Percentiles rank a stretch among this genome's conserved stretches.
Evolutionary conservation across 2,329 filamentous ascomycete genomes (phyloP).

Genomic region (Botrytis porri): DNA sequence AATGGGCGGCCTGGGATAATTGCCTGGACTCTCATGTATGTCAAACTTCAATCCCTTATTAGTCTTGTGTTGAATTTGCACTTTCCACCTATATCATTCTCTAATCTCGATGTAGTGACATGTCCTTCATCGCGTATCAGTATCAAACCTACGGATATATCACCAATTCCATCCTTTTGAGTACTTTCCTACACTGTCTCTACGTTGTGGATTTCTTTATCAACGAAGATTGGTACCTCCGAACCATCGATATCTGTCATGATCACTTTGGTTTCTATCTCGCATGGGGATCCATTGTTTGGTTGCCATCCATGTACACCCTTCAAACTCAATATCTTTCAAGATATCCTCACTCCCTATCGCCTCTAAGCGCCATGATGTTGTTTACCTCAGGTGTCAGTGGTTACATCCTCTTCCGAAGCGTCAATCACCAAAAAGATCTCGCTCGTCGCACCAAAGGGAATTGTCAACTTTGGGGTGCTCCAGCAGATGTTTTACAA

Average conservation of each 20-base stretch:
- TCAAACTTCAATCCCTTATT: background rate
- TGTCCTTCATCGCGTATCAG: constrained; percentile 43
- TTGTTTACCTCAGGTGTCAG: constrained; percentile 38
- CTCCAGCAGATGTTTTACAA: constrained; percentile 41
- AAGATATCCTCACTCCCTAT: constrained; percentile 40
- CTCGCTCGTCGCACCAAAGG: constrained; percentile 42
- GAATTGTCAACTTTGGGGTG: constrained; percentile 45
- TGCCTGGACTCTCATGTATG: constrained; percentile 47
- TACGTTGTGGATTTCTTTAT: constrained; percentile 50
- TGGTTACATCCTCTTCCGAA: constrained; percentile 46
- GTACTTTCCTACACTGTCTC: constrained; percentile 44
- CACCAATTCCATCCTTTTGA: constrained; percentile 44
- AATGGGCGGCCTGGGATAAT: constrained; percentile 49
- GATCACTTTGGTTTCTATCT: constrained; percentile 45
- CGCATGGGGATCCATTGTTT: constrained; percentile 46
- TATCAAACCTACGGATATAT: constrained; percentile 43
- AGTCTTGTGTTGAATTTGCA: constrained; percentile 6
- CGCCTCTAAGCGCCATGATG: constrained; percentile 30
- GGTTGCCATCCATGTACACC: constrained; percentile 47
- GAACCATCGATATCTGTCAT: constrained; percentile 44
- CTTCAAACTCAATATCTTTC: constrained; percentile 49
- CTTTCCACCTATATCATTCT: background rate
- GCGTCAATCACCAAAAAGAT: constrained; percentile 47
- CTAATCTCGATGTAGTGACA: constrained; percentile 35
- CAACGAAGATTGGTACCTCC: constrained; percentile 49